These are phyloP conservation scores for Acanthamoeba royreba DNA, from an alignment of 208 protist genomes.

Conservation along the genomic window DNA sequence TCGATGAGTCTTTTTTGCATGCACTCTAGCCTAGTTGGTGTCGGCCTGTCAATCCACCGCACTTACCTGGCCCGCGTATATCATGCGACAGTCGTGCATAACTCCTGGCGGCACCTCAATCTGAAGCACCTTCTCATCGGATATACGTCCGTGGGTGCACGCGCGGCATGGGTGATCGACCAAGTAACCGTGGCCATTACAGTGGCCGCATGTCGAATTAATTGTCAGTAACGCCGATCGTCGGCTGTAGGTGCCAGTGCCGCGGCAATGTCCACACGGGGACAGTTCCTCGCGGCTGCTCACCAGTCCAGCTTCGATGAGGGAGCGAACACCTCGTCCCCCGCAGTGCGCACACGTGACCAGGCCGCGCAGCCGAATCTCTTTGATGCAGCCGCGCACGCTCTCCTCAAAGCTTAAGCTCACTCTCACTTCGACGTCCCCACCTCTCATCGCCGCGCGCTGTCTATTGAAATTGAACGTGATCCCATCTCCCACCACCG, in stretches of 20 bases:
- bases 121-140: not conserved
- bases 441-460: not conserved
- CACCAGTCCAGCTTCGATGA: not conserved
- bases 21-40: not conserved
- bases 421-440: not conserved
- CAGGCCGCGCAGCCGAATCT: not conserved
- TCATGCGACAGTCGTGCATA: not conserved
- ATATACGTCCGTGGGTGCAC: not conserved
- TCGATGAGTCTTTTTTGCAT: not conserved
- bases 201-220: not conserved
- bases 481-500: not conserved
- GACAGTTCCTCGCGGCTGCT: not conserved
- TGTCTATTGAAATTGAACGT: not conserved
- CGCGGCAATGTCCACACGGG: not conserved
- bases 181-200: not conserved
- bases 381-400: not conserved
- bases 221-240: not conserved
- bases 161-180: not conserved
- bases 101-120: slow-evolving; percentile 16
- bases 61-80: not conserved
- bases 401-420: not conserved
- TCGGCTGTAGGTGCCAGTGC: not conserved
- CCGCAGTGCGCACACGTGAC: not conserved
- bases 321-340: not conserved
- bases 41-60: no score